A percentile compares a stretch with the other conserved stretches of the same genome.
Conservation (phyloP, 2,329 filamentous ascomycete genomes). For the Escovopsis sp. region DNA sequence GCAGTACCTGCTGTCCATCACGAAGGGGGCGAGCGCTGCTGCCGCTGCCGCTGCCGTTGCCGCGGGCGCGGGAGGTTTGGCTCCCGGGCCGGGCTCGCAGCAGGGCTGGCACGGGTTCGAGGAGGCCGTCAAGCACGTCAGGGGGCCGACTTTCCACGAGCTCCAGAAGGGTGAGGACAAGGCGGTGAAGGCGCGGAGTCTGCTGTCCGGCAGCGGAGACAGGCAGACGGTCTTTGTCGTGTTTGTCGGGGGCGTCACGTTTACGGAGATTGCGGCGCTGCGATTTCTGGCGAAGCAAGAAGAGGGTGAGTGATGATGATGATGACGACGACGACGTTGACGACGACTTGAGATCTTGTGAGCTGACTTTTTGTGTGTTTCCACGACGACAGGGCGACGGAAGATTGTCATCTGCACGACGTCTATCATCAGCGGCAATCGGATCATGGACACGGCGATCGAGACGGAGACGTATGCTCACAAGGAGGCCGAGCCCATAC, state of each 20-base stretch:
- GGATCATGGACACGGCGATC: constrained; percentile 73
- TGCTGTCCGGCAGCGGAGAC: constrained; percentile 62
- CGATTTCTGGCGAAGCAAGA: constrained; percentile 78
- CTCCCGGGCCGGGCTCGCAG: no score
- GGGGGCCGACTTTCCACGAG: constrained; percentile 82
- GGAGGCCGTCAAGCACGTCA: constrained; percentile 73
- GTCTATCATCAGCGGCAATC: constrained; percentile 75
- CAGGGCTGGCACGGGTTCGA: constrained; percentile 92
- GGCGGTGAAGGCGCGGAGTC: constrained; percentile 69
- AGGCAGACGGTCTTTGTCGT: constrained; percentile 91
- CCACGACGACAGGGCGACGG: constrained; percentile 48
- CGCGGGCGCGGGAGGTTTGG: constrained; percentile 38
- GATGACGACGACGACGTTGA: no score
- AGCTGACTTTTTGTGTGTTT: no score
- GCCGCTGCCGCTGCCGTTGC: constrained; percentile 12
- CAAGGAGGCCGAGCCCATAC: constrained; percentile 18
- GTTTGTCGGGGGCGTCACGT: constrained; percentile 91
- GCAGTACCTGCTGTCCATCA: constrained; percentile 58
- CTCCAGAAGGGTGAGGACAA: constrained; percentile 87
- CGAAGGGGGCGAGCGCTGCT: constrained; percentile 42
- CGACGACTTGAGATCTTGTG: no score
- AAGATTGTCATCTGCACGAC: constrained; percentile 89
- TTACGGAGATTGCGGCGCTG: constrained; percentile 87
- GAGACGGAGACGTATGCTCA: constrained; percentile 49
- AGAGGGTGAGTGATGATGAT: constrained; percentile 44